Conservation (phyloP, 2,329 filamentous ascomycete genomes). For the Microascus cirrosus region DNA sequence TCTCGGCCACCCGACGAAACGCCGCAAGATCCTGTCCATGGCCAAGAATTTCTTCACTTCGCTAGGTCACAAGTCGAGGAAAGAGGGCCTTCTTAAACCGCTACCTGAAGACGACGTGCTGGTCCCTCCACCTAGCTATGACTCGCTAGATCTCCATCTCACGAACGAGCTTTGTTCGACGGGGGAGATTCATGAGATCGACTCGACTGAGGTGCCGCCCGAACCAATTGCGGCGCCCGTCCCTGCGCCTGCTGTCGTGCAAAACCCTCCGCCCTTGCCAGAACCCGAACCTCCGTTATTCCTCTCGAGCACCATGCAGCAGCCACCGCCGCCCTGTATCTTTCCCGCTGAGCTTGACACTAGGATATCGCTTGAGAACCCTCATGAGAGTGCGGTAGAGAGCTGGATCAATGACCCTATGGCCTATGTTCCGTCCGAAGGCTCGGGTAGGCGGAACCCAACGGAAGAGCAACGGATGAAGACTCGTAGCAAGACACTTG, state of each 20-base stretch:
- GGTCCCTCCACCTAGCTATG: slow-evolving; percentile 33
- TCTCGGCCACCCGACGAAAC: slow-evolving; percentile 36
- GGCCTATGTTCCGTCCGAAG: background rate
- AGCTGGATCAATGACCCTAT: slow-evolving; percentile 2
- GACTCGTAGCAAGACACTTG: slow-evolving; percentile 29
- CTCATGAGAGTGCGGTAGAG: background rate
- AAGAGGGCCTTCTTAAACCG: slow-evolving; percentile 15
- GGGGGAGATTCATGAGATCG: slow-evolving; percentile 38
- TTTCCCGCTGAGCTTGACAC: slow-evolving; percentile 13
- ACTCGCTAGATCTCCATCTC: slow-evolving; percentile 21
- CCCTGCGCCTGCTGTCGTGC: background rate
- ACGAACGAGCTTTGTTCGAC: slow-evolving; percentile 33
- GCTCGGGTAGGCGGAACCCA: slow-evolving; percentile 12
- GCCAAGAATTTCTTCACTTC: slow-evolving; percentile 43
- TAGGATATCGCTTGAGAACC: background rate
- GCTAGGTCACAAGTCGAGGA: slow-evolving; percentile 35
- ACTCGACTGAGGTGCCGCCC: slow-evolving; percentile 29
- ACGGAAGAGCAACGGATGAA: slow-evolving; percentile 11
- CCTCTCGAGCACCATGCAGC: slow-evolving; percentile 14
- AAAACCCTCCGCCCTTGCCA: background rate
- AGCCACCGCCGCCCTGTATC: slow-evolving; percentile 7
- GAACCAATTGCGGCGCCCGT: slow-evolving; percentile 4
- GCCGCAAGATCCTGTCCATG: slow-evolving; percentile 38
- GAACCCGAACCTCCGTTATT: background rate
- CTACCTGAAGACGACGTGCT: slow-evolving; percentile 19